Base-by-base conservation (phyloP, 2,329 filamentous ascomycete species). In the Microdochium paspali region DNA sequence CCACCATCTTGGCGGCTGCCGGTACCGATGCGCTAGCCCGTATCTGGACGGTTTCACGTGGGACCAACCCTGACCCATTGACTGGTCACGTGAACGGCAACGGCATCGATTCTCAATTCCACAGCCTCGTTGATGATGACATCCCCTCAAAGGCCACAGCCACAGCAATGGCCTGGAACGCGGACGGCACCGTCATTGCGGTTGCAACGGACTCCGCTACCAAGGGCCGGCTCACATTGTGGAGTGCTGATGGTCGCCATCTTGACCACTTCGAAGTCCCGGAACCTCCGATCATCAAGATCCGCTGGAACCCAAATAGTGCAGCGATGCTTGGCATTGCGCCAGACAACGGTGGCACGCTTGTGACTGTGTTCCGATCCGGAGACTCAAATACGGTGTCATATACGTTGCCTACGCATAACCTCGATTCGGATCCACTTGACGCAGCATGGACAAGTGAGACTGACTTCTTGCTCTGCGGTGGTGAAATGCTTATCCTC, bases 11-110 rank as follows among this genome's bases (percentile, higher is more conserved):
- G 72, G 80, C 79, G 65, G 79, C 79, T 72, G 79, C 77, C 69
- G 80, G 80, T 59, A 83, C 79, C 63, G 80, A 84, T 71, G 78
- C 80, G 67, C 78, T 84, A 78, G 80, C 80, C 71, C 79, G 80
- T 54, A 73, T 84, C 67, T 84, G 80, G 80, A 82, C 76, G 52
- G 65, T 84, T 56, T 74, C 76, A 63, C 75, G 74, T 73, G 70
- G 69, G 61, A 66, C 71, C 57, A 67, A 68, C 55, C 59, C 69
- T 51, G 67, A 72, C 66, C 65, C 66, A 65, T 68, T 67, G 64
- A 62, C 65, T 51, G 61, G 62, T 71, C 70, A 73, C 69, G 71
- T 73, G 69, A 65, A 66, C 35, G 58, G 57, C 24, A 42, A 55
- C 49, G 51, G 51, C 51, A 51, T 56, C 51, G 63, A 64, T 52